A percentile compares a stretch with the other conserved stretches of the same genome.
Conservation (phyloP, 2,329 filamentous ascomycete species). For the Ceratocystis huliohia region DNA sequence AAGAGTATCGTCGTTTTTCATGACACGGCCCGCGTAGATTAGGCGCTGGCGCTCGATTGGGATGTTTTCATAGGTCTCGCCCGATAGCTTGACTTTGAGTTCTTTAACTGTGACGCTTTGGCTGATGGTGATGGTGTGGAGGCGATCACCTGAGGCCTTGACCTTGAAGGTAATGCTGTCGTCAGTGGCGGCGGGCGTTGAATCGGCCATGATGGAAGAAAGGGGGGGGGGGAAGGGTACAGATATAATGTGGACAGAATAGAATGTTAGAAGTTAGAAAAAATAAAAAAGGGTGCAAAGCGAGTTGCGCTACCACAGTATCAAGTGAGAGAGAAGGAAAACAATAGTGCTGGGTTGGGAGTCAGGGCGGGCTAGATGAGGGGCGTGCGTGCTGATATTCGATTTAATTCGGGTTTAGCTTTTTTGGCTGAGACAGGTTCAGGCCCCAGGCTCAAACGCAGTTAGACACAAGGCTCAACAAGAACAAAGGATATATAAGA, state of each 20-base stretch:
- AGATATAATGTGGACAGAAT: constrained; percentile 8
- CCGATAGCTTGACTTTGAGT: constrained; percentile 78
- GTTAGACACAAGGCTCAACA: not conserved
- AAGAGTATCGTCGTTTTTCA: constrained; percentile 86
- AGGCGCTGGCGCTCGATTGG: constrained; percentile 80
- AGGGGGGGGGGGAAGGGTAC: not conserved
- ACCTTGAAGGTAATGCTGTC: constrained; percentile 82
- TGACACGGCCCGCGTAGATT: constrained; percentile 92
- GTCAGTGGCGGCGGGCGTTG: constrained; percentile 58
- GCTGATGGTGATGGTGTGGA: constrained; percentile 69
- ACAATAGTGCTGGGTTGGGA: not conserved
- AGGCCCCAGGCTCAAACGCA: not conserved
- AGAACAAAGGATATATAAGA: not conserved
- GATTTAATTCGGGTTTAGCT: constrained; percentile 4
- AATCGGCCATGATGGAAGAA: constrained; percentile 32
- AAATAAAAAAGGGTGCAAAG: not conserved
- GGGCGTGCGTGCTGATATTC: not conserved
- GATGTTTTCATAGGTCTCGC: constrained; percentile 71
- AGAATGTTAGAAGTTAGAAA: constrained; percentile 11
- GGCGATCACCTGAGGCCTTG: constrained; percentile 86
- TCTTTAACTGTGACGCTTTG: constrained; percentile 66
- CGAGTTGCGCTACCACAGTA: not conserved
- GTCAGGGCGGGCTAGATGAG: not conserved
- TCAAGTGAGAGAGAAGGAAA: not conserved
- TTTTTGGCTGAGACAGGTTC: not conserved